Evolutionary conservation across 345 rosid genomes (phyloP).

Genomic region (Hypericum perforatum): DNA sequence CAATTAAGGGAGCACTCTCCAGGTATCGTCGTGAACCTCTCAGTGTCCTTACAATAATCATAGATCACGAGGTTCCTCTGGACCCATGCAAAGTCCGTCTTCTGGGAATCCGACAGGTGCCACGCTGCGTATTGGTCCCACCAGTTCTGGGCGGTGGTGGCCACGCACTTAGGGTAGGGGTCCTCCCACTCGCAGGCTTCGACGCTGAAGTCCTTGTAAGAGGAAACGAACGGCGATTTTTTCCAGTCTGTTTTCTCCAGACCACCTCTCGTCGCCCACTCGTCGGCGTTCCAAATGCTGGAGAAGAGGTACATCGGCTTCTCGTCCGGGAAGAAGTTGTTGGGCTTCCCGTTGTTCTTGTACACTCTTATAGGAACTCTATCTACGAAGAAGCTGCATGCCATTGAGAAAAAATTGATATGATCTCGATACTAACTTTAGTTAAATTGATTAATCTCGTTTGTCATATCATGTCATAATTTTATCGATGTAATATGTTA

Average conservation of each 20-base stretch:
- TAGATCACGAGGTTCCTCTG: constrained; percentile 83
- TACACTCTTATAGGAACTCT: constrained; percentile 64
- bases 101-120: constrained; percentile 70
- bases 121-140: constrained; percentile 92
- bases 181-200: constrained; percentile 92
- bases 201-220: constrained; percentile 75
- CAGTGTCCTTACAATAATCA: constrained; percentile 67
- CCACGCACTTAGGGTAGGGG: constrained; percentile 76
- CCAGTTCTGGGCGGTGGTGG: constrained; percentile 82
- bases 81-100: constrained; percentile 81
- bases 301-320: constrained; percentile 97
- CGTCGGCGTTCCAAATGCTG: constrained; percentile 96
- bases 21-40: constrained; percentile 51
- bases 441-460: no score
- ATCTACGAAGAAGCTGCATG: constrained; percentile 65
- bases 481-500: no score
- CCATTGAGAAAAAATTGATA: no score
- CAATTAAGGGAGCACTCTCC: constrained; percentile 82
- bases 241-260: constrained; percentile 92
- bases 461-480: no score
- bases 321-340: constrained; percentile 82
- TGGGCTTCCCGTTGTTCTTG: constrained; percentile 74
- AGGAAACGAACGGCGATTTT: constrained; percentile 75
- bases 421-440: no score
- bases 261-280: constrained; percentile 97